Conservation (phyloP, 2,329 filamentous ascomycete genomes). For the Lojkania enalia region DNA sequence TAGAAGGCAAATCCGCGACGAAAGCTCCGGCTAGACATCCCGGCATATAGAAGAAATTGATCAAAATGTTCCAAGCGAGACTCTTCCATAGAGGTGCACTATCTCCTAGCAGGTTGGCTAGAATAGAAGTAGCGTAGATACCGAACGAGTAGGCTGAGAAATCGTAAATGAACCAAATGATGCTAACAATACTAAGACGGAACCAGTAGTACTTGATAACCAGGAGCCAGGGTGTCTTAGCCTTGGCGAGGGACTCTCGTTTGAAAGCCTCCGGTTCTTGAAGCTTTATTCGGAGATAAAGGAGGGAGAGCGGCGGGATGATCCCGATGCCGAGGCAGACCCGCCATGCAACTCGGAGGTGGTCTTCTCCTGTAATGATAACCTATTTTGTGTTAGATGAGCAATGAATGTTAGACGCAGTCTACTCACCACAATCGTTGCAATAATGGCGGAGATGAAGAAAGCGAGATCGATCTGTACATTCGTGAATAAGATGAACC, state of each 20-base stretch:
- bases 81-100: conserved; percentile 69
- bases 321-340: conserved; percentile 66
- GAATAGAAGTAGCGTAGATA: conserved; percentile 79
- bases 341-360: conserved; percentile 79
- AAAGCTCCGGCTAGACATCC: conserved; percentile 79
- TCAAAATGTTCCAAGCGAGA: conserved; percentile 86
- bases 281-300: conserved; percentile 62
- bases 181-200: conserved; percentile 56
- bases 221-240: conserved; percentile 45
- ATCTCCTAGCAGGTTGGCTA: conserved; percentile 65
- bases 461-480: conserved; percentile 86
- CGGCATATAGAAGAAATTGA: conserved; percentile 88
- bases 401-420: conserved; percentile 13
- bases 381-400: conserved; percentile 47
- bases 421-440: conserved; percentile 61
- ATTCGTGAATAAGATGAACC: conserved; percentile 83
- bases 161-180: conserved; percentile 62
- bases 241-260: conserved; percentile 52
- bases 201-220: conserved; percentile 60
- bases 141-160: conserved; percentile 85
- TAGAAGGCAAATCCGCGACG: conserved; percentile 65
- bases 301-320: conserved; percentile 56
- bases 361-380: conserved; percentile 56
- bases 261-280: conserved; percentile 59
- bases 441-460: conserved; percentile 77